phyloP scores from a whole-genome alignment of 345 rosid genomes.

The Salix viminalis region DNA sequence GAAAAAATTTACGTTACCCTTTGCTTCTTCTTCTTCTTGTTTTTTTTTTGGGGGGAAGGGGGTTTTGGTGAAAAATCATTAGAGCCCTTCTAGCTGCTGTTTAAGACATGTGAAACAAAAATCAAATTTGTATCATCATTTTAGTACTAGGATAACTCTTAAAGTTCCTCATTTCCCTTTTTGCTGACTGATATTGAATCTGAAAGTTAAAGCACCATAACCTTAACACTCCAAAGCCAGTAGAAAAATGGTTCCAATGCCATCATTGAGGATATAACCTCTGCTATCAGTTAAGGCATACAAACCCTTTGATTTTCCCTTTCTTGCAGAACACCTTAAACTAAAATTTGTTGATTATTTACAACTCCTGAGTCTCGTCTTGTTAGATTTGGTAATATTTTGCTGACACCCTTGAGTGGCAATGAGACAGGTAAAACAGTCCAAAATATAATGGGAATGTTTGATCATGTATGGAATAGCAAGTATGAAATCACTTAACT shows the following conservation, averaged over 20 bases:
- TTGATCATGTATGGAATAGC: not conserved
- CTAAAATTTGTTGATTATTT: not conserved
- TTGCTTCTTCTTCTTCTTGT: not conserved
- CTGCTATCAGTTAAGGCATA: not conserved
- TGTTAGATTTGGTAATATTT: not conserved
- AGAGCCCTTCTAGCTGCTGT: not conserved
- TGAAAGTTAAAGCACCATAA: not conserved
- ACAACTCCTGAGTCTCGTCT: not conserved
- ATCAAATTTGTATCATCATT: not conserved
- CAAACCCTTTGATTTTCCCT: not conserved
- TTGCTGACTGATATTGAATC: not conserved
- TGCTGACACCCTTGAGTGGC: not conserved
- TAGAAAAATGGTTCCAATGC: not conserved
- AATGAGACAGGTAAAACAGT: not conserved
- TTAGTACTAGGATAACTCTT: not conserved
- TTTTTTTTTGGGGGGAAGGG: no score
- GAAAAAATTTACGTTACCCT: not conserved
- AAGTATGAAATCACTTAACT: not conserved
- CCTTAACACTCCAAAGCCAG: not conserved
- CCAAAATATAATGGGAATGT: not conserved
- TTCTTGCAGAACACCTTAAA: not conserved
- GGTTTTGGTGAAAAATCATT: not conserved
- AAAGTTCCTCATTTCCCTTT: not conserved
- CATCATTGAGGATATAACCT: not conserved
- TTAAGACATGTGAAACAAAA: not conserved